Evolutionary conservation across 148 eudicot genomes (phyloP), one percentile per base, ranked within the genome.

Genomic region (Persicaria maculosa): DNA sequence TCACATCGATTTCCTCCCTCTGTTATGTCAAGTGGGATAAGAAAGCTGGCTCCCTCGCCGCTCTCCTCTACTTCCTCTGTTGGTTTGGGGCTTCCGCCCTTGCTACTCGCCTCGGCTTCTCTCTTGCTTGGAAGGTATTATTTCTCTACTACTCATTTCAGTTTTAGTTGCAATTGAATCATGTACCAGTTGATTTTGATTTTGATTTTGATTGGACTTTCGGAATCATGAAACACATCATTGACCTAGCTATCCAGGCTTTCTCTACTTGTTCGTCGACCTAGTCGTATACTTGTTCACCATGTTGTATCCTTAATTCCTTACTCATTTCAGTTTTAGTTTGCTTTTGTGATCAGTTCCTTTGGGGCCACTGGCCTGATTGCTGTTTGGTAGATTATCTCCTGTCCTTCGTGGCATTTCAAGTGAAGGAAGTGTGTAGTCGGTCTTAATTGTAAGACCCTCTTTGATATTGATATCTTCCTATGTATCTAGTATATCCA

Each of bases 61-160:
- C 88, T 79, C 1, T 89, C 8, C 74, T 89, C 8, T 86, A 88
- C 77, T 83, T 86, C 47, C 52, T 75, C n/a, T 86, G 88, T 71
- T 86, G 87, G 90, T 75, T 85, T 61, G 86, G 79, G 6, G 86
- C 87, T 58, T 81, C 80, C 76, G 68, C 79, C 53, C 74, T 80
- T 75, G 81, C 86, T 50, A 65, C 25, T 9, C 48, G 46, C 47
- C 82, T 86, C 59, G 92, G 88, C 7, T 85, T 54, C 65, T 81
- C 88, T 76, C n/a, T 86, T 20, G 84, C 90, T 81, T 89, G 93
- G 90, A 89, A 86, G 93, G 93, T 89, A 77, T 17, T 17, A 6
- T 17, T 54, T 47, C 11, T 55, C 20, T 43, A 15, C 19, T 47
- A 47, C 6, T 67, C 46, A 14, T 9, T 25, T 74, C 71, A 44